Evolutionary conservation across 768 basidiomycete genomes (phyloP).

Genomic region (Termitomyces eurrhizus): DNA sequence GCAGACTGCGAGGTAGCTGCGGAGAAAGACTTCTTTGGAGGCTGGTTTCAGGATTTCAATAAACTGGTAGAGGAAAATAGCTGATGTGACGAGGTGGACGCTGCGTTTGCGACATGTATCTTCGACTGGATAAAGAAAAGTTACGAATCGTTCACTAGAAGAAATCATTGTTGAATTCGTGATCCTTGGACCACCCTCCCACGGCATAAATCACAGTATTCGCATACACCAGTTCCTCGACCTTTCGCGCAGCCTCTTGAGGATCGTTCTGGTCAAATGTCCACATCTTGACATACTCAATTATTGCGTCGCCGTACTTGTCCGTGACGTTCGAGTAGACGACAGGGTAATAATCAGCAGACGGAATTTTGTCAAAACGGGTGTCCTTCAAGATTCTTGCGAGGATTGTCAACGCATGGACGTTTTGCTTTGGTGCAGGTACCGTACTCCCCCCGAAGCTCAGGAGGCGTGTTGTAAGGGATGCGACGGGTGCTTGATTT

Average conservation of each 20-base stretch:
- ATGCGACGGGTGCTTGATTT: not conserved
- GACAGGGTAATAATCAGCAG: slow-evolving; percentile 11
- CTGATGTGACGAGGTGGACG: slow-evolving; percentile 65
- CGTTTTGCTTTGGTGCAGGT: slow-evolving; percentile 7
- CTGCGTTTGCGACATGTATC: slow-evolving; percentile 25
- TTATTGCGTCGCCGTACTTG: slow-evolving; percentile 36
- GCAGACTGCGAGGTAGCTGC: slow-evolving; percentile 48
- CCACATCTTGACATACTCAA: slow-evolving; percentile 42
- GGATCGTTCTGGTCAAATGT: slow-evolving; percentile 30
- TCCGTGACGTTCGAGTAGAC: slow-evolving; percentile 31
- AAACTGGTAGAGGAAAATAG: slow-evolving; percentile 55
- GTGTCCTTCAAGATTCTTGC: slow-evolving; percentile 51
- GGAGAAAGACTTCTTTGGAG: slow-evolving; percentile 52
- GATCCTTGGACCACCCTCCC: slow-evolving; percentile 41
- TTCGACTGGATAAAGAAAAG: not conserved
- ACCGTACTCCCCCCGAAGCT: not conserved
- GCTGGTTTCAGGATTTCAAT: slow-evolving; percentile 33
- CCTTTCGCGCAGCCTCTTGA: slow-evolving; percentile 44
- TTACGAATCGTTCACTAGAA: slow-evolving; percentile 3
- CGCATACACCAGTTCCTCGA: slow-evolving; percentile 62
- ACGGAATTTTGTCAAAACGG: slow-evolving; percentile 23
- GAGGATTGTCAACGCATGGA: slow-evolving; percentile 50
- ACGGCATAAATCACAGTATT: slow-evolving; percentile 52
- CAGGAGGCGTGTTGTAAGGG: slow-evolving; percentile 10
- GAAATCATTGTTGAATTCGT: slow-evolving; percentile 53